These are phyloP conservation scores for Alternaria burnsii DNA, from an alignment of 2,329 filamentous ascomycete genomes.

Conservation along the genomic window DNA sequence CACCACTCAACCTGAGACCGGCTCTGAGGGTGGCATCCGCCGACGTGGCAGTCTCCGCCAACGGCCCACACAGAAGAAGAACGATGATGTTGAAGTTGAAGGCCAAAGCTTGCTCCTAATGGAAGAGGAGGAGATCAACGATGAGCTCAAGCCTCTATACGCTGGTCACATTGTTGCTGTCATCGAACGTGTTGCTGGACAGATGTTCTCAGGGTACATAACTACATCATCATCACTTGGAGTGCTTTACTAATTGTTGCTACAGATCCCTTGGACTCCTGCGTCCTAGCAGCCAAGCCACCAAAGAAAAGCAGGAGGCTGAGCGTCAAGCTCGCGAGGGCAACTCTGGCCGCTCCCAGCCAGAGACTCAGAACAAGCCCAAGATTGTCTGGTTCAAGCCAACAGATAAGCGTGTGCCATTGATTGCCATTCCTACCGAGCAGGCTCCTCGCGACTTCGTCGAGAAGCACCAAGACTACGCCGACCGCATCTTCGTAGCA, in stretches of 20 bases:
- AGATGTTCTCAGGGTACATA: constrained; percentile 86
- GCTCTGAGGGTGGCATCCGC: constrained; percentile 83
- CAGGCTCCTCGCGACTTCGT: constrained; percentile 98
- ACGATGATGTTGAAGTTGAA: constrained; percentile 98
- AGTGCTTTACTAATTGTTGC: constrained; percentile 17
- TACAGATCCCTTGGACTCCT: constrained; percentile 83
- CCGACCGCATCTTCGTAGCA: constrained; percentile 96
- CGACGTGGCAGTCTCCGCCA: constrained; percentile 94
- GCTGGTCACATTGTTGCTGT: constrained; percentile 97
- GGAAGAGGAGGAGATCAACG: constrained; percentile 98
- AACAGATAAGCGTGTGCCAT: constrained; percentile 96
- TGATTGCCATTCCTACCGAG: constrained; percentile 98
- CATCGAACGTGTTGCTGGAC: constrained; percentile 93
- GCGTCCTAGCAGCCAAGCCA: constrained; percentile 95
- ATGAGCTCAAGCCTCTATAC: constrained; percentile 96
- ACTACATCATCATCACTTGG: not conserved
- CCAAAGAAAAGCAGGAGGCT: constrained; percentile 98
- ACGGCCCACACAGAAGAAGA: constrained; percentile 99
- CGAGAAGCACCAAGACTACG: constrained; percentile 97
- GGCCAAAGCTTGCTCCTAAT: constrained; percentile 95
- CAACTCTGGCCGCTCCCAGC: constrained; percentile 73
- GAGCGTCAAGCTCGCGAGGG: constrained; percentile 93
- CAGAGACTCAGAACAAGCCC: constrained; percentile 91
- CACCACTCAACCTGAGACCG: constrained; percentile 64
- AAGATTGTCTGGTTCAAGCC: constrained; percentile 99